Evolutionary conservation across 768 basidiomycete genomes (phyloP).

Genomic region (Trametes cingulata): DNA sequence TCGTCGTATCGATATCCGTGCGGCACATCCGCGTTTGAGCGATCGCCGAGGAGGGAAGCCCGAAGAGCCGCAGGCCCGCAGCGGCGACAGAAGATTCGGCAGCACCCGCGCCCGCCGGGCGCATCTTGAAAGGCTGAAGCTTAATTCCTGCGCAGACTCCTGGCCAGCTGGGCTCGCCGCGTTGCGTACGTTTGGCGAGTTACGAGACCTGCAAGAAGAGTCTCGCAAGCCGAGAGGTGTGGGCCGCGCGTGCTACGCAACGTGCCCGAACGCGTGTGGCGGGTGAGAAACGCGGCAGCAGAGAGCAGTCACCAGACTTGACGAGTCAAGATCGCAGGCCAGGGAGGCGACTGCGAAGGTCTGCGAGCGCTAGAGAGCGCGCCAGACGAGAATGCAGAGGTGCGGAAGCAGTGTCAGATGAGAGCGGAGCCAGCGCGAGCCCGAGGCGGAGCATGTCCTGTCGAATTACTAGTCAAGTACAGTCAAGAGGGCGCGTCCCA

Average conservation of each 20-base stretch:
- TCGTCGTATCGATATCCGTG: conserved; percentile 1
- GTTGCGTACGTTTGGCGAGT: not conserved
- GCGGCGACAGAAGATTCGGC: not conserved
- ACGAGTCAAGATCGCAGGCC: no score
- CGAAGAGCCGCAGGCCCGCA: not conserved
- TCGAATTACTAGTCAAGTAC: not conserved
- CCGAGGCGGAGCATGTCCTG: not conserved
- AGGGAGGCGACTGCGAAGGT: no score
- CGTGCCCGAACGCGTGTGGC: not conserved
- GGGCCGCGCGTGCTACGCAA: not conserved
- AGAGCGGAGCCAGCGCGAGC: not conserved
- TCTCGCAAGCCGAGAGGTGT: not conserved
- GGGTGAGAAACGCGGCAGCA: not conserved
- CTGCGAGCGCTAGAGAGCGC: not conserved
- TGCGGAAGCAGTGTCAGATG: not conserved
- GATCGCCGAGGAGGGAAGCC: not conserved
- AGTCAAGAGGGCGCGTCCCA: conserved; percentile 1
- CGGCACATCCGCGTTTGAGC: not conserved
- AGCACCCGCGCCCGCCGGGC: not conserved
- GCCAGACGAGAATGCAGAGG: no score
- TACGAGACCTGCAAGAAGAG: not conserved
- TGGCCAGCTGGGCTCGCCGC: not conserved
- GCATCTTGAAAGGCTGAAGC: not conserved
- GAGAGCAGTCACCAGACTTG: not conserved
- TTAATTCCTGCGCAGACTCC: not conserved